Base-by-base conservation (phyloP, 1,139 yeast species). In the Geotrichum candidum region DNA sequence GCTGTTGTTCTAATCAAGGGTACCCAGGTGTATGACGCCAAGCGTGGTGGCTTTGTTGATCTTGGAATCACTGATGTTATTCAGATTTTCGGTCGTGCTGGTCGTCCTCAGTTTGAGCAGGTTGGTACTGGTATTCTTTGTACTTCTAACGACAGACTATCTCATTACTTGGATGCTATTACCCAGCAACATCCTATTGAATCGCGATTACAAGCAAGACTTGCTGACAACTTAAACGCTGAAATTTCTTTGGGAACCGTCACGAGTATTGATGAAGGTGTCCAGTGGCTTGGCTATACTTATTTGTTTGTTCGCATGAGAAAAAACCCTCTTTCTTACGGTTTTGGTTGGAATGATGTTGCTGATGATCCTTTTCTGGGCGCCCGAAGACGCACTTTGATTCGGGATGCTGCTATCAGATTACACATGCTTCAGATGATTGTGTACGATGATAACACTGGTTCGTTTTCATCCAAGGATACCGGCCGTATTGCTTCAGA, bases 41-140 rank as follows among this genome's bases (percentile, higher is more conserved):
- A 92, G 71, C 89, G 88, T 63, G 99, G 99, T 80, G 97, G 98
- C 0, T 90, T 86, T 73, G 85, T 87, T 2, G 99, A 95, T 71
- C 79, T 95, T 61, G 97, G 98, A 1, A 92, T 95, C 25, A 88
- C 97, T 0, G 99, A 95, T 76, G 97, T 95, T 48, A 88, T 95
- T 65, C 99, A 95, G 77, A 95, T 95, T 69, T 94, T 95, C 77
- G 99, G 99, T 68, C 89, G 99, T 78, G 99, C 99, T 51, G 99
- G 99, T 76, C 85, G 99, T 77, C 99, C 99, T 0, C 99, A 96
- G 68, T 95, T 85, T 75, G 97, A 95, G 69, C 84, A 84, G 63
- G 87, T 82, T 71, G 99, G 99, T 79, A 89, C 94, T 1, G 98
- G 98, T 78, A 86, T 91, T 51, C 78, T 95, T 60, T 85, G 95